phyloP scores from a whole-genome alignment of 2,329 filamentous ascomycete species.

The Geosmithia putterillii region DNA sequence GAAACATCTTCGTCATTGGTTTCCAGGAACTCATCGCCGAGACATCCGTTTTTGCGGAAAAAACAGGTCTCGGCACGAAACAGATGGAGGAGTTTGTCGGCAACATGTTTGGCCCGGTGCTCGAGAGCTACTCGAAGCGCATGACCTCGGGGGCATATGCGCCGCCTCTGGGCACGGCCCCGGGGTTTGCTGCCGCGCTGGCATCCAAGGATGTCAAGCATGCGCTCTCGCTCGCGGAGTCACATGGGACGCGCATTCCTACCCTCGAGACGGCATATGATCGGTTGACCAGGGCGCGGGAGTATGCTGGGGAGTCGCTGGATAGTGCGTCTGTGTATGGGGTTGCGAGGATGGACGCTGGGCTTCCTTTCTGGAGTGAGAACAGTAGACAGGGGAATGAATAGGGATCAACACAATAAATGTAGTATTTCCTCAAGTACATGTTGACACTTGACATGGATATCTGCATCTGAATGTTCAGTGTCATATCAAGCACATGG shows the following conservation, averaged over 20 bases:
- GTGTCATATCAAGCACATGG: too few species aligned
- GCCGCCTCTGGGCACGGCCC: constrained; percentile 18
- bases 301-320: not conserved
- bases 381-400: not conserved
- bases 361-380: not conserved
- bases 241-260: constrained; percentile 22
- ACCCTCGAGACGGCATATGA: constrained; percentile 28
- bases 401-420: too few species aligned
- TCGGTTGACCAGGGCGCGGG: constrained; percentile 18
- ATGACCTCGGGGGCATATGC: constrained; percentile 25
- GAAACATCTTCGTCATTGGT: constrained; percentile 34
- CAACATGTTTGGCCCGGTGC: constrained; percentile 23
- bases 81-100: constrained; percentile 29
- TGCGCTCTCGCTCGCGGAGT: constrained; percentile 28
- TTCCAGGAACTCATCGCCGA: constrained; percentile 36
- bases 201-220: constrained; percentile 40
- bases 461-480: too few species aligned
- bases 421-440: too few species aligned
- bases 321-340: constrained; percentile 2
- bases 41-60: constrained; percentile 35
- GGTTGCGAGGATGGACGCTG: not conserved
- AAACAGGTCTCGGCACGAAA: constrained; percentile 23
- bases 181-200: constrained; percentile 34
- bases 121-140: constrained; percentile 21
- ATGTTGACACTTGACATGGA: too few species aligned